Evolutionary conservation across 1,284 basidiomycete genomes (phyloP), one percentile per base, ranked within the genome.

Genomic region (Bjerkandera adusta): DNA sequence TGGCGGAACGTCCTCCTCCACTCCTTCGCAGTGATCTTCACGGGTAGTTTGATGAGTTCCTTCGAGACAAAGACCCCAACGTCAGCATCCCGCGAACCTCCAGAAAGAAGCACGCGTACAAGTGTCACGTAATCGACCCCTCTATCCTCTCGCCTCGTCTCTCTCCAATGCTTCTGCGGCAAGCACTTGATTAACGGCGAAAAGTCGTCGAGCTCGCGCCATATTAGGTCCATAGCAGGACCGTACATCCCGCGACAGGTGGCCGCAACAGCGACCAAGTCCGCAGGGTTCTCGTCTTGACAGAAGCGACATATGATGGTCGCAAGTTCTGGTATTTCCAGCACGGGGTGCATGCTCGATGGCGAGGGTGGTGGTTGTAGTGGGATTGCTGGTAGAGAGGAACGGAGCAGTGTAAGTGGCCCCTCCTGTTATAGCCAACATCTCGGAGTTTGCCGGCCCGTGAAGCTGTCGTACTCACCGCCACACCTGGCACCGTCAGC

Each of bases 131-230:
- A 26, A 4, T 24, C 32, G 10, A 22, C 27, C 12, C 25, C 37
- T 4, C n/a, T 11, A 2, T 24, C 15, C 5, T n/a, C n/a, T 43
- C 22, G 16, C 25, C 43, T n/a, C 2, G 11, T n/a, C 18, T 48
- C 39, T 10, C 4, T 25, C 48, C 48, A 49, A 15, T 22, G 2
- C 4, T 45, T 15, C 4, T 6, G 7, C 5, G 48, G 37, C 1
- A 49, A 24, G 16, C 43, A 41, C 16, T 41, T 45, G 21, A 49
- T 34, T 3, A 49, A 32, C n/a, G 43, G 43, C 20, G 27, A 39
- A 13, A 45, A 12, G 35, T 49, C 43, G 5, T 49, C 48, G n/a
- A 45, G 32, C 16, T 45, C 37, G n/a, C 43, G 35, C 48, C 48
- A 49, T 27, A 49, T 15, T 4, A 45, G 25, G 15, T 49, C 48